Percentiles rank a stretch among this genome's conserved stretches.
Conservation (phyloP, 176 grass and related monocot species). For the Lolium multiflorum region DNA sequence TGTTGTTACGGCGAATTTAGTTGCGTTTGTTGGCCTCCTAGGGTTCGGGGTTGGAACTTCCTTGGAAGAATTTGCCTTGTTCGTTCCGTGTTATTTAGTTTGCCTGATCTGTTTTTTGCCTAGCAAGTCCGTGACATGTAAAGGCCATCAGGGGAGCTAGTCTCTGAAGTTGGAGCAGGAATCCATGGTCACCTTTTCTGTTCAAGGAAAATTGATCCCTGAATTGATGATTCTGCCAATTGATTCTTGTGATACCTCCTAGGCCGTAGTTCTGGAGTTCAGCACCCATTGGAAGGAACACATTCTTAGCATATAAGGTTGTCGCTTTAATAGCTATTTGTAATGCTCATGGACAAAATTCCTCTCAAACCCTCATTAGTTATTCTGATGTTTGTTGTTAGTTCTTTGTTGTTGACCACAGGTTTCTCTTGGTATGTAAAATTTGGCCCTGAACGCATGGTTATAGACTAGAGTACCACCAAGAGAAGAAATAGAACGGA, state of each 20-base stretch:
- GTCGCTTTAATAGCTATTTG: not conserved
- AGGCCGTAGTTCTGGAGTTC: not conserved
- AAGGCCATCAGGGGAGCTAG: not conserved
- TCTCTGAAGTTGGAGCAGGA: conserved; percentile 14
- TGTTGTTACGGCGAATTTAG: not conserved
- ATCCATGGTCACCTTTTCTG: not conserved
- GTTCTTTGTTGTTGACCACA: not conserved
- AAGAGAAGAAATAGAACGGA: not conserved
- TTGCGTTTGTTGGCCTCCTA: not conserved
- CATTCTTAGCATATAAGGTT: not conserved
- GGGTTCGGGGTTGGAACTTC: not conserved
- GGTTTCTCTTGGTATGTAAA: not conserved
- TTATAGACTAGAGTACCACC: not conserved
- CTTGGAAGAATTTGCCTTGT: not conserved
- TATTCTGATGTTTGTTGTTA: not conserved
- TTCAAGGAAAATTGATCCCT: not conserved
- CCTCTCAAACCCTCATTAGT: not conserved
- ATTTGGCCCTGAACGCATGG: not conserved
- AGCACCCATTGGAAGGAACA: not conserved
- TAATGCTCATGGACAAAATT: not conserved
- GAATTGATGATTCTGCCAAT: not conserved
- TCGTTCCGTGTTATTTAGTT: not conserved
- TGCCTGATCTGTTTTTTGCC: conserved; percentile 4
- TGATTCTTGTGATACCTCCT: not conserved
- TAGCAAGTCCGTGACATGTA: not conserved